Base-by-base conservation (phyloP, 1,284 basidiomycete genomes). In the Thelephora terrestris region DNA sequence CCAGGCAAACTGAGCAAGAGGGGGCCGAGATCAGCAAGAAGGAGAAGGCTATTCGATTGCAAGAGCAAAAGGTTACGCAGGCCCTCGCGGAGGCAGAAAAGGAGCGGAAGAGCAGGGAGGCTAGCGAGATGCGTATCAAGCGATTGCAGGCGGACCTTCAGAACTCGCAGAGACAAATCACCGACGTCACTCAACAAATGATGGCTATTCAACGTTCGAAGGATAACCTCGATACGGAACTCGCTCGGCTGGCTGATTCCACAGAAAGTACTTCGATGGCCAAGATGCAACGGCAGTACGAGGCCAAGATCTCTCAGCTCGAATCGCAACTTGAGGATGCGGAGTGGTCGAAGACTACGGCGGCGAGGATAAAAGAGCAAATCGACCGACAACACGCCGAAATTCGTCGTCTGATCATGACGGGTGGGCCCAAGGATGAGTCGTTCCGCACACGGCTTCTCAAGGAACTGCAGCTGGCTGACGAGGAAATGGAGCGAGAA, bases 1-100 rank as follows among this genome's bases (percentile, higher is more conserved):
- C 74, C 25, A 75, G 89, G 29, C 82, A 88, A 61, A 80, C 81
- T 21, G 85, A 91, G 54, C 74, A 78, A 52, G 86, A 90, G 58
- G 79, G 81, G 47, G 71, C 78, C 20, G 79, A 79, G 52, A 64
- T 85, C 24, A 73, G 81, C 34, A 71, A 72, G 17, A 79, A 81
- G 54, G 85, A 88, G 57, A 87, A 83, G 62, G 72, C 75, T 5
- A 68, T 71, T 17, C 74, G 75, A 52, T 67, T 71, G 7, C 76
- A 79, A 49, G 81, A 83, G 55, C 78, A 82, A 50, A 75, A 70
- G 58, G 75, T 74, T 1, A 55, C 67, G 14, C 75, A 74, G 27
- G 78, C 79, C 5, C 55, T 78, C 2, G 69, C 73, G 0, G 77
- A 80, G n/a, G 65, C 78, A 1, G 81, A 88, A 54, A 71, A 74